These are phyloP conservation scores for Leersia perrieri DNA, from an alignment of 176 grass and related monocot species.

Conservation along the genomic window DNA sequence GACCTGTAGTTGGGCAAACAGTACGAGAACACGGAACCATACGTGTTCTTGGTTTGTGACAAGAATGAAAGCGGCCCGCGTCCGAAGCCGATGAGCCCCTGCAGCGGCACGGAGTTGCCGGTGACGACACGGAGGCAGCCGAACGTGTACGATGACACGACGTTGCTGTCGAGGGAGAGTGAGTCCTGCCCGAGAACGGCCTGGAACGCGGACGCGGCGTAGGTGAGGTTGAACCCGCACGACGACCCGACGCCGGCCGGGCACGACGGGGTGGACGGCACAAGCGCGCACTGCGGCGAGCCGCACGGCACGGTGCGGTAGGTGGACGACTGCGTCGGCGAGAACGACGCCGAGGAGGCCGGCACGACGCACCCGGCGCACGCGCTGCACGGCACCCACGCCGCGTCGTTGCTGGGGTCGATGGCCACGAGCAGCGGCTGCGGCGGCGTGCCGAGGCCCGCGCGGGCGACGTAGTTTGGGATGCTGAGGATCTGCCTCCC, in stretches of 20 bases:
- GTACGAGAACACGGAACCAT: constrained; percentile 71
- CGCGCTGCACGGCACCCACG: constrained; percentile 70
- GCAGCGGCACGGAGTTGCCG: constrained; percentile 49
- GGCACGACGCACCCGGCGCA: constrained; percentile 62
- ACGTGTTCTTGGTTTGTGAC: constrained; percentile 61
- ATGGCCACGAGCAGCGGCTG: constrained; percentile 70
- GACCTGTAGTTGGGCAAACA: constrained; percentile 80
- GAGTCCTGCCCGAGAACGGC: constrained; percentile 59
- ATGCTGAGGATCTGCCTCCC: constrained; percentile 66
- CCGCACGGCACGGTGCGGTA: constrained; percentile 55
- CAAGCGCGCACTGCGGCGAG: constrained; percentile 50
- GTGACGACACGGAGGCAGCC: constrained; percentile 63
- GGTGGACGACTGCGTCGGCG: constrained; percentile 42
- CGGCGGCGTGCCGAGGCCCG: constrained; percentile 50
- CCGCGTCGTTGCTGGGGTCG: constrained; percentile 76
- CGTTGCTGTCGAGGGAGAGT: constrained; percentile 41
- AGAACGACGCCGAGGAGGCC: constrained; percentile 37
- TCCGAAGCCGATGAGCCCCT: constrained; percentile 76
- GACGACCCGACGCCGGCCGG: constrained; percentile 2
- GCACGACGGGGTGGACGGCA: constrained; percentile 49
- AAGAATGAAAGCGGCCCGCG: constrained; percentile 71
- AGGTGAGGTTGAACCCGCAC: constrained; percentile 68
- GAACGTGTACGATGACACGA: constrained; percentile 47
- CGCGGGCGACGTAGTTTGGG: constrained; percentile 75
- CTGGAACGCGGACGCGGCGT: constrained; percentile 55